Evolutionary conservation across 2,329 filamentous ascomycete genomes (phyloP), one percentile per base, ranked within the genome.

Genomic region (Neobulgaria alba): DNA sequence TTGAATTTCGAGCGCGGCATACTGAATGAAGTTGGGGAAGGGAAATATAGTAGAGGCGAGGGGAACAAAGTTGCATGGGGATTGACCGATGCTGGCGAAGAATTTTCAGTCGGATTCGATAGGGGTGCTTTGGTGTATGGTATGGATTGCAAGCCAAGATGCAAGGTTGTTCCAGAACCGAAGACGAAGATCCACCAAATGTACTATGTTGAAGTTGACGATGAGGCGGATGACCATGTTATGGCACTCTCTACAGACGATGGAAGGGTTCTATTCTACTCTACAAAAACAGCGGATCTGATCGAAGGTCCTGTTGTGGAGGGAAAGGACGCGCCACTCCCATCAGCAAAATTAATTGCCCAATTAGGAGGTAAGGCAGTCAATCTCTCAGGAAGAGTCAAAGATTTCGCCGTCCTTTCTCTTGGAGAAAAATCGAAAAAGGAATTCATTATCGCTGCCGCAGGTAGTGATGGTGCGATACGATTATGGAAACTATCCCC

Each of bases 71-170:
- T 96, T 14, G 72, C 79, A 1, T 98, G 92, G 90, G 81, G 85
- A 44, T 67, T 66, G 16, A 73, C 73, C 5, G 79, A 78, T 31
- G 82, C 81, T 26, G 80, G 80, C 10, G 85, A 92, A 45, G 86
- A 94, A 57, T 98, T 92, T 55, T 84, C 84, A 0, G 85, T 98
- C 3, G 82, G 74, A 0, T 96, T 96, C 57, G 90, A 96, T 60
- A 73, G 85, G 50, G 88, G 92, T 34, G 74, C 82, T 5, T 72
- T 92, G 20, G 76, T 94, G 0, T 96, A 92, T 58, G 87, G 86
- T 47, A 85, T 92, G 69, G 86, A 95, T 59, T 92, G 85, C 46
- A 81, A 79, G 47, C 82, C 87, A 2, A 84, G 76, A 57, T 90
- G 84, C 59, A 77, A 79, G 51, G 70, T 92, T 34, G 67, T 85